Conservation (phyloP, 2,329 filamentous ascomycete species). For the Helicocarpus griseus region DNA sequence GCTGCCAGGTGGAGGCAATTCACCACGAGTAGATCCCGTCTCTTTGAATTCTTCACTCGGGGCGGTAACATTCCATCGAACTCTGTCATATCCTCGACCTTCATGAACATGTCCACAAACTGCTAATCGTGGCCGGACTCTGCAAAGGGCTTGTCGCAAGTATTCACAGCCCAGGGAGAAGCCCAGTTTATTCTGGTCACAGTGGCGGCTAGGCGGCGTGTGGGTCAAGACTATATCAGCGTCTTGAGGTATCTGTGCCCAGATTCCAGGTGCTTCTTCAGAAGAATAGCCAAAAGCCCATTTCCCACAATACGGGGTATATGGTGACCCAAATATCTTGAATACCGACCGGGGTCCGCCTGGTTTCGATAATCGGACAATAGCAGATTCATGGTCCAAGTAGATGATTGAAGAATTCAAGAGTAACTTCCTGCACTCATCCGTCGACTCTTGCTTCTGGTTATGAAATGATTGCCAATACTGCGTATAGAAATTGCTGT, state of each 20-base stretch:
- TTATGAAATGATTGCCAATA: slow-evolving; percentile 36
- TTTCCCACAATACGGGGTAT: slow-evolving; percentile 36
- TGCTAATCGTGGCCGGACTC: slow-evolving; percentile 41
- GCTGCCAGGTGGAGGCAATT: slow-evolving; percentile 35
- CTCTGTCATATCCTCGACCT: slow-evolving; percentile 43
- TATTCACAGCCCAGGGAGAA: slow-evolving; percentile 40
- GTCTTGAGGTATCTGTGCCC: slow-evolving; percentile 42
- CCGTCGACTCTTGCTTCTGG: slow-evolving; percentile 34
- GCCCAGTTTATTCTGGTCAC: slow-evolving; percentile 30
- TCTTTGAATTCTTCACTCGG: slow-evolving; percentile 1
- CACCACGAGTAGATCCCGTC: slow-evolving; percentile 12
- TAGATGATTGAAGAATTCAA: slow-evolving; percentile 37
- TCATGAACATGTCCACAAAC: slow-evolving; percentile 54
- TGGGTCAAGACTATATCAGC: slow-evolving; percentile 48
- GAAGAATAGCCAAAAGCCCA: slow-evolving; percentile 49
- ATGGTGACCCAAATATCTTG: slow-evolving; percentile 51
- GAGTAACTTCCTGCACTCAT: slow-evolving; percentile 37
- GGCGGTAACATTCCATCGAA: slow-evolving; percentile 35
- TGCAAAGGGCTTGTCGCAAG: slow-evolving; percentile 36
- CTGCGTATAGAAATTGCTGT: slow-evolving; percentile 38
- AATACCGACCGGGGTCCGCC: slow-evolving; percentile 41
- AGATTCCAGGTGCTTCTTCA: slow-evolving; percentile 35
- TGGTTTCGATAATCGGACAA: slow-evolving; percentile 35
- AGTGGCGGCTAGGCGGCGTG: slow-evolving; percentile 43
- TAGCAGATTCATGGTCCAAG: slow-evolving; percentile 40